Base-by-base conservation (phyloP, 2,329 filamentous ascomycete species). In the Aspergillus caelatus region DNA sequence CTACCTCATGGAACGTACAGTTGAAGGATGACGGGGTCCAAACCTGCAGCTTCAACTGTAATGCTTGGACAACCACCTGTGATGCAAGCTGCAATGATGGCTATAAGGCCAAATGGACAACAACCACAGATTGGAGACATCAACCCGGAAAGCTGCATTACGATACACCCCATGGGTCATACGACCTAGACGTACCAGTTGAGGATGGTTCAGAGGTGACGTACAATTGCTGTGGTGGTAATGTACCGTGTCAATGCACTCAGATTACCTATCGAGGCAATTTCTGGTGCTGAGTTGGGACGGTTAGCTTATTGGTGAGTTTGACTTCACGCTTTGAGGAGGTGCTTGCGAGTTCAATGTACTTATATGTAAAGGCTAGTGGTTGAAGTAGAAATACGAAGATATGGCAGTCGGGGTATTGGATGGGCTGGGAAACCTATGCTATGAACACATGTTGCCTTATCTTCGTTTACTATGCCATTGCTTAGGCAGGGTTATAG, bases 241-340 rank as follows among this genome's bases (percentile, higher is more conserved):
- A 43, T 21, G 41, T 43, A 1, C 41, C 41, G 19, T 43, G 41
- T 2, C 41, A 43, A 4, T 43, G 41, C 19, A 43, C 41, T 1
- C 41, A 43, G 41, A 43, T 43, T 43, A 43, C 41, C 3, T 43
- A 43, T 19, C 41, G 41, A 4, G 41, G 41, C 21, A 43, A n/a
- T 4, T 43, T 43, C 41, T 43, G 41, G 41, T 43, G 41, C 10
- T 43, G 41, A 43, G 41, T 11, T 4, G 2, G 0, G 19, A 10
- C 1, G 2, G n/a, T 4, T 34, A 5, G 2, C 3, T 43, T 14
- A 5, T 21, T 5, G 8, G 41, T 43, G 4, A 21, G 41, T 43
- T 10, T 21, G 41, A 11, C 19, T 43, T 6, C 4, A 7, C 1
- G 7, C 0, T 9, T 0, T 43, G n/a, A n/a, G 2, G 12, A 0